Base-by-base conservation (phyloP, 306 rosid genomes). In the Ziziphus jujuba region DNA sequence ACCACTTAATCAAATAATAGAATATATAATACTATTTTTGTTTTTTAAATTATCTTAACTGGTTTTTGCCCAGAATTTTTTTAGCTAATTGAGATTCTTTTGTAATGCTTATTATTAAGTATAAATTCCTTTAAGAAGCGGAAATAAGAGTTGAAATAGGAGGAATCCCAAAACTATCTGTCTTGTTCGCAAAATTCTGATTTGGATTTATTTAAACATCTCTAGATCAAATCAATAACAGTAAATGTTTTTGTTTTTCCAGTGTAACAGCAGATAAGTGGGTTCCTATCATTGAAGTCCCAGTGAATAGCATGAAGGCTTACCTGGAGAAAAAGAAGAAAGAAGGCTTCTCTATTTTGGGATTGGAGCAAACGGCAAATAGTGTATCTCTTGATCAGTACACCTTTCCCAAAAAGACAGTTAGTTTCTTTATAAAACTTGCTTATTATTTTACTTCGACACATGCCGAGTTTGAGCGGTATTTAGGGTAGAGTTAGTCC, bases 231-330 rank as follows among this genome's bases (percentile, higher is more conserved):
- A 61, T 66, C 40, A 67, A 64, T 65, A 59, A 8, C 51, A 4
- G 7, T 9, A 28, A 15, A 65, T 24, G 58, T 60, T 48, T 52
- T 55, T 50, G 9, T 75, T 63, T 59, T 72, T 78, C 38, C 86
- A 92, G 98, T 79, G 98, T 92, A 77, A 92, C 98, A 55, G 97
- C 98, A 56, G 98, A 92, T 63, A 92, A 85, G 91, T 92, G 98
- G 98, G 96, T 92, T 73, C 98, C 98, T 40, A 81, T 90, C 47
- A 65, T 84, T 15, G 97, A 92, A 82, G 97, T 92, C 63, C 98
- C 98, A 4, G 87, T 90, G 66, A 75, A 83, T 68, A 90, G 96
- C 75, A 72, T 92, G 77, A 90, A 90, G 77, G 78, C 73, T 24
- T 92, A 82, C 79, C 78, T 92, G 11, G 82, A 90, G 90, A 89